These are phyloP conservation scores for Persicaria maculosa DNA, from an alignment of 148 eudicot species.

Conservation along the genomic window DNA sequence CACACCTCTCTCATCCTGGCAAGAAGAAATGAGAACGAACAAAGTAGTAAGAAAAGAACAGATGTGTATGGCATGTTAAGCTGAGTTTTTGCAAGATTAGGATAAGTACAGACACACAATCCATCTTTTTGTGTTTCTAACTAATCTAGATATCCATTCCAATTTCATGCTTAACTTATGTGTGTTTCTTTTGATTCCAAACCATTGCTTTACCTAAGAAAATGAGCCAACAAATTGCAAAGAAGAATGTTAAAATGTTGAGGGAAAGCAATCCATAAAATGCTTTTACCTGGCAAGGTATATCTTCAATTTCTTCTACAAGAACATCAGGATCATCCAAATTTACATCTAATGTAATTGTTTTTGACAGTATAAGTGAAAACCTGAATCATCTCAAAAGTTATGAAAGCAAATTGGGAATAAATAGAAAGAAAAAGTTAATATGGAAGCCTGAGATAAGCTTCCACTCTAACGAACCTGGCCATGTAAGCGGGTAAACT, in stretches of 20 bases:
- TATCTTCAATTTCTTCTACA: conserved; percentile 43
- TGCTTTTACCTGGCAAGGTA: conserved; percentile 45
- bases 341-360: conserved; percentile 46
- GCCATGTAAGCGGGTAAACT: conserved; percentile 62
- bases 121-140: background rate
- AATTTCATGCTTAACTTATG: background rate
- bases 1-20: conserved; percentile 46
- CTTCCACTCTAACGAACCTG: conserved; percentile 24
- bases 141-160: background rate
- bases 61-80: background rate
- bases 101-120: background rate
- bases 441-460: background rate
- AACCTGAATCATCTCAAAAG: conserved; percentile 33
- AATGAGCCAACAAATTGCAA: background rate
- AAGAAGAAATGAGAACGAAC: conserved; percentile 12
- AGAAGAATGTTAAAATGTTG: background rate
- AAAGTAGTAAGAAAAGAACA: background rate
- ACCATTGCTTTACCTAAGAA: background rate
- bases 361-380: conserved; percentile 71
- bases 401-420: conserved; percentile 3
- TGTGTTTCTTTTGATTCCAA: background rate
- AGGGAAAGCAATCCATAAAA: background rate
- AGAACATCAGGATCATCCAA: conserved; percentile 28
- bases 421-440: conserved; percentile 2
- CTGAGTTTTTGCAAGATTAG: background rate